Percentiles rank a stretch among this genome's conserved stretches.
phyloP scores from a whole-genome alignment of 495 filamentous ascomycete species.

The Neurospora sp. region DNA sequence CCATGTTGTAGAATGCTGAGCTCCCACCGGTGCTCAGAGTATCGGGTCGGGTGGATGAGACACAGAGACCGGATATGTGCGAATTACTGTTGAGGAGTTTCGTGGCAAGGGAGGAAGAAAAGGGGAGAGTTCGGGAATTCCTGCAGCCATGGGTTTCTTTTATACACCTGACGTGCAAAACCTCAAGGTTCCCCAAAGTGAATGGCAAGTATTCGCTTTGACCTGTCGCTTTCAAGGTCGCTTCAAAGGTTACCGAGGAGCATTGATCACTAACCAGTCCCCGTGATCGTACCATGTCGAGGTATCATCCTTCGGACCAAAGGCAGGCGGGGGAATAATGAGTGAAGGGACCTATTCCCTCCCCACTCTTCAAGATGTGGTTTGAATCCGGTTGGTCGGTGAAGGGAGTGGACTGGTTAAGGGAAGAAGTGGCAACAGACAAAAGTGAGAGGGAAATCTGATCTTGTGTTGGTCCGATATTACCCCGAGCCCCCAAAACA shows the following conservation, averaged over 20 bases:
- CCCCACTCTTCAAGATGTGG: not conserved
- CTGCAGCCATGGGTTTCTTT: not conserved
- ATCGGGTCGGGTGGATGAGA: not conserved
- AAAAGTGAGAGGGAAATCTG: not conserved
- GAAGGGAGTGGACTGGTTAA: not conserved
- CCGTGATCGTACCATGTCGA: not conserved
- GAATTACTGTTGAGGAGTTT: not conserved
- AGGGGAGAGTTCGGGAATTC: not conserved
- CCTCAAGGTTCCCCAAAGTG: not conserved
- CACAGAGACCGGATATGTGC: not conserved
- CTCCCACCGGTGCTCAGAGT: not conserved
- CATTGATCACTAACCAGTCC: not conserved
- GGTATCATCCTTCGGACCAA: not conserved
- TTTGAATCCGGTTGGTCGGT: not conserved
- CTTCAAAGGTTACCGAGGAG: not conserved
- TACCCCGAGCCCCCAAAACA: not conserved
- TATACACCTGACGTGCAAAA: not conserved
- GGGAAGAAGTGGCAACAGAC: not conserved
- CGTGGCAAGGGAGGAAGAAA: not conserved
- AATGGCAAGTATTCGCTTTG: not conserved
- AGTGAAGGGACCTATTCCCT: not conserved
- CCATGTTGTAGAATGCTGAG: not conserved
- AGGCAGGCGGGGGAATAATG: not conserved
- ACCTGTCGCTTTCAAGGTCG: not conserved
- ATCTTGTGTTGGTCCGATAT: not conserved